A percentile compares a stretch with the other conserved stretches of the same genome.
These are phyloP conservation scores for Hypoxylon rickii DNA, from an alignment of 495 filamentous ascomycete species.

Conservation along the genomic window DNA sequence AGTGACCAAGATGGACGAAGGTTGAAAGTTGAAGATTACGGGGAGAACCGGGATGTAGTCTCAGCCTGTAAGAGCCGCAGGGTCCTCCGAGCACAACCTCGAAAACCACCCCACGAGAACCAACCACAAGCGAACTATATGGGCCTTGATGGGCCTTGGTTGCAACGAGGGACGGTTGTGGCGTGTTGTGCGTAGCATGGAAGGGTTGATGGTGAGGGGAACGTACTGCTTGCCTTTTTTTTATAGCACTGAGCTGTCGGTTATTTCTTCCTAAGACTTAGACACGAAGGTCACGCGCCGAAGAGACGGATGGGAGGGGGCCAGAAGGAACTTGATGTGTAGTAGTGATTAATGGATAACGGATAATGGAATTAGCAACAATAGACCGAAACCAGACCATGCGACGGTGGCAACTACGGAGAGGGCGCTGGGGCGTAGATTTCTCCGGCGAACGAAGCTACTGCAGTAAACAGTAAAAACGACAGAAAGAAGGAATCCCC, in stretches of 20 bases:
- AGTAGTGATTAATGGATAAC: slow-evolving; percentile 24
- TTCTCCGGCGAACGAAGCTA: slow-evolving; percentile 19
- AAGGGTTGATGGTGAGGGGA: not conserved
- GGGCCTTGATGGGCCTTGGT: not conserved
- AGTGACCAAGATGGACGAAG: no score
- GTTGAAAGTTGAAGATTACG: no score
- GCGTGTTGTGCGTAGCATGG: not conserved
- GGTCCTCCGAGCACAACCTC: slow-evolving; percentile 9
- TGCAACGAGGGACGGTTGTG: slow-evolving; percentile 13
- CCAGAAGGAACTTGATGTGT: slow-evolving; percentile 1
- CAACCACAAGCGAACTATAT: slow-evolving; percentile 13
- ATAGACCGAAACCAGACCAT: slow-evolving; percentile 31
- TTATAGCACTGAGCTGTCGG: slow-evolving; percentile 4
- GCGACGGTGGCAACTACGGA: slow-evolving; percentile 34
- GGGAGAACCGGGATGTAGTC: slow-evolving; percentile 15
- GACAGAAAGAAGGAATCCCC: slow-evolving; percentile 35
- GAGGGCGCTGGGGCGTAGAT: slow-evolving; percentile 12
- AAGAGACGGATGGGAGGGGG: slow-evolving; percentile 4
- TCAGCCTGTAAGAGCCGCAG: slow-evolving; percentile 31
- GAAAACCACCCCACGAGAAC: slow-evolving; percentile 2
- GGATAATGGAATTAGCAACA: slow-evolving; percentile 26
- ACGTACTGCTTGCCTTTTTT: slow-evolving; percentile 26
- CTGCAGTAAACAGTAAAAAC: slow-evolving; percentile 18
- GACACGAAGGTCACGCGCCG: slow-evolving; percentile 23
- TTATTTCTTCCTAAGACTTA: slow-evolving; percentile 11